A percentile compares a stretch with the other conserved stretches of the same genome.
Conservation (phyloP, 192 early-diverging fungal species). For the Pilobolus umbonatus region DNA sequence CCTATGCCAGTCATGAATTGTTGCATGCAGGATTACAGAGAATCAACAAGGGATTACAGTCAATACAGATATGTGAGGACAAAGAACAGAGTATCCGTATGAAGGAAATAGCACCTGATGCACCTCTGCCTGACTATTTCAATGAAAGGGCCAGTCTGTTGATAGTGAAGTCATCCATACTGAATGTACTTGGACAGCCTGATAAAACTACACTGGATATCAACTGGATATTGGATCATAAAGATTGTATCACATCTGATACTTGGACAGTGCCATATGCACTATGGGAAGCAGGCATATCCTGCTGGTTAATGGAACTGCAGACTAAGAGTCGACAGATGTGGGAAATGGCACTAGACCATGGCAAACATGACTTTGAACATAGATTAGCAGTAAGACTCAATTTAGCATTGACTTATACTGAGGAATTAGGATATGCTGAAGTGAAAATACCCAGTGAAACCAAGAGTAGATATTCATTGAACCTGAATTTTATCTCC, state of each 20-base stretch:
- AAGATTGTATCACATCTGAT: conserved; percentile 35
- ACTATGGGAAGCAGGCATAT: conserved; percentile 30
- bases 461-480: conserved; percentile 1
- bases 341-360: conserved; percentile 40
- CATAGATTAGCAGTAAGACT: conserved; percentile 28
- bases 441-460: conserved; percentile 5
- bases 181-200: conserved; percentile 36
- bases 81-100: conserved; percentile 28
- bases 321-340: conserved; percentile 25
- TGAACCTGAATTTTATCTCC: not conserved
- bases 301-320: conserved; percentile 4
- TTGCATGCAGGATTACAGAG: conserved; percentile 7
- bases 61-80: conserved; percentile 15
- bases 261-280: conserved; percentile 51
- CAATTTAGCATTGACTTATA: conserved; percentile 16
- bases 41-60: conserved; percentile 12
- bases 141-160: conserved; percentile 41
- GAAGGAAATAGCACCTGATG: conserved; percentile 28
- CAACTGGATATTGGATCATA: conserved; percentile 47
- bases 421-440: conserved; percentile 20
- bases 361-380: conserved; percentile 47
- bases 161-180: conserved; percentile 44
- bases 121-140: conserved; percentile 26
- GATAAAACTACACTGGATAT: conserved; percentile 36
- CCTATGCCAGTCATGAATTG: conserved; percentile 18